These are phyloP conservation scores for Cladosporium austrohemisphaericum DNA, from an alignment of 2,329 filamentous ascomycete genomes.

Conservation along the genomic window DNA sequence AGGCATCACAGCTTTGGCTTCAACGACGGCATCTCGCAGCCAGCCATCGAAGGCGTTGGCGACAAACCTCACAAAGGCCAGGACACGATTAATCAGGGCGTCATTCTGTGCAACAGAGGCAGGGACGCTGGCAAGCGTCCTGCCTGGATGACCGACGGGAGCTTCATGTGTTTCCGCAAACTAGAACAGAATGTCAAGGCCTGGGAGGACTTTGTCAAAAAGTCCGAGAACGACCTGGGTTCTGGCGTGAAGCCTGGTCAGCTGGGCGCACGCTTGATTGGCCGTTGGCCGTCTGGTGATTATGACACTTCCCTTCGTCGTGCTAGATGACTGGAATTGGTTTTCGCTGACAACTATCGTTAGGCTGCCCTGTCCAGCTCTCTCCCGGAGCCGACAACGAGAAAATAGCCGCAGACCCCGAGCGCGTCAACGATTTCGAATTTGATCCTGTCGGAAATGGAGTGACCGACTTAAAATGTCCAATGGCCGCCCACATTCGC, in stretches of 20 bases:
- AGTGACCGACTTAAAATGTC: slow-evolving; percentile 38
- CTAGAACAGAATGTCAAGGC: slow-evolving; percentile 45
- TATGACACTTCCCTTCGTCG: neutral
- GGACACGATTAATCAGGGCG: slow-evolving; percentile 33
- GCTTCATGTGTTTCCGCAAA: slow-evolving; percentile 44
- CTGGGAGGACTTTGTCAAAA: slow-evolving; percentile 40
- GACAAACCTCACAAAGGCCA: slow-evolving; percentile 30
- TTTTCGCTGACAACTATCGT: too few relatives aligned
- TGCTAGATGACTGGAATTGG: neutral
- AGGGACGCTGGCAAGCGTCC: slow-evolving; percentile 27
- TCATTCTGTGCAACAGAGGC: slow-evolving; percentile 38
- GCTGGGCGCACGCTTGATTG: slow-evolving; percentile 43
- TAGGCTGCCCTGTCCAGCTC: slow-evolving; percentile 23
- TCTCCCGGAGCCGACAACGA: slow-evolving; percentile 30
- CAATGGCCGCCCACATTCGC: slow-evolving; percentile 46
- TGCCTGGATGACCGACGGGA: slow-evolving; percentile 44
- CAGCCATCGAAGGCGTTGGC: slow-evolving; percentile 35
- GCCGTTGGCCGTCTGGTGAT: slow-evolving; percentile 40
- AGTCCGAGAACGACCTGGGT: slow-evolving; percentile 29
- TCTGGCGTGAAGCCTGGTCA: slow-evolving; percentile 33
- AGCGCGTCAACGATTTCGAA: slow-evolving; percentile 36
- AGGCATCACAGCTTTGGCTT: slow-evolving; percentile 39
- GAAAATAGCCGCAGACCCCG: slow-evolving; percentile 29
- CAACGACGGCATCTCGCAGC: slow-evolving; percentile 42
- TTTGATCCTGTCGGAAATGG: slow-evolving; percentile 26